Base-by-base conservation (phyloP, 225 moss, liverwort and hornwort genomes). In the Sphagnum contortum region DNA sequence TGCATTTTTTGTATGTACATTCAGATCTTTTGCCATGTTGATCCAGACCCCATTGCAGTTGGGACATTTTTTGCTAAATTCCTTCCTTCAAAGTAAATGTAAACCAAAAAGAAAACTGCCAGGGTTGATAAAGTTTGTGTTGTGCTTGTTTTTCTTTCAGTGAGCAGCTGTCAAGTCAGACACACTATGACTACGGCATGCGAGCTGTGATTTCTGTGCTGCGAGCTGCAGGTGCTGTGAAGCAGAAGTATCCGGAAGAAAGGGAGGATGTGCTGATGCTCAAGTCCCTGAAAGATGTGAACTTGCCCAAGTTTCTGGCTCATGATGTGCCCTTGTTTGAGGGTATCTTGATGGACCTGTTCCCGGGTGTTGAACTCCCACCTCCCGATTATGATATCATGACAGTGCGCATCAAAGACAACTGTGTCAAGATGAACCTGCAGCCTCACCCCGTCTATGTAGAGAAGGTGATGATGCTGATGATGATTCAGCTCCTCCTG, bases 161-260 rank as follows among this genome's bases (percentile, higher is more conserved):
- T 80, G 88, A 88, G 65, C 88, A 84, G 67, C 69, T 88, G 14
- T 88, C 88, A 4, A 84, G 84, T 57, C 88, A 88, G 61, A 82
- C 85, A 47, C 88, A 88, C 53, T 88, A 88, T 55, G 88, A 88
- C 66, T 88, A 88, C 55, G 88, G 88, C 60, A 88, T 88, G 88
- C 79, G 88, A 76, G 88, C 88, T 49, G 88, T 88, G 48, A 88
- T 88, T 44, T 82, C 88, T 57, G 88, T 88, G 65, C 88, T 88
- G 61, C 70, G 88, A 80, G 88, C 88, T 75, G 85, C 88, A 49
- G 85, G 88, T 71, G 82, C 85, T 58, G 75, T 88, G 13, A 85
- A 88, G 72, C 85, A 82, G 49, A 85, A 72, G 64, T 85, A 82
- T 63, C 82, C 75, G 2, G 74, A 73, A 49, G 88, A 88, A 60